Evolutionary conservation across 2,329 filamentous ascomycete species (phyloP).

Genomic region (Penicillium digitatum): DNA sequence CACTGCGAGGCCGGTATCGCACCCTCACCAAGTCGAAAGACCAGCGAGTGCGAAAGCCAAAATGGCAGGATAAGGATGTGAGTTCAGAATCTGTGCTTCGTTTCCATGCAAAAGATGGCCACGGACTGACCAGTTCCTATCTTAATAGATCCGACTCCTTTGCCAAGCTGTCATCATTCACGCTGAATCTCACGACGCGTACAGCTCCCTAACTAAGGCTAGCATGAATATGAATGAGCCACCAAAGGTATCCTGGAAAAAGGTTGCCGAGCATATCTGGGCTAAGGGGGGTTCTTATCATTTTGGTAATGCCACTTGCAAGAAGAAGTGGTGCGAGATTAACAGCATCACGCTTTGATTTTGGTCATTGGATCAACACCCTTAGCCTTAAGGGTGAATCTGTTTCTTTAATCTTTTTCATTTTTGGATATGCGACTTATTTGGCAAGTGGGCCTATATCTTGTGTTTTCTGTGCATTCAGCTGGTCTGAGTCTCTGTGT

Average conservation of each 20-base stretch:
- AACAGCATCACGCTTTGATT: slow-evolving; percentile 23
- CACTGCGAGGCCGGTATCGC: slow-evolving; percentile 46
- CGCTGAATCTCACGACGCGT: slow-evolving; percentile 8
- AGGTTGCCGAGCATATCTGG: slow-evolving; percentile 53
- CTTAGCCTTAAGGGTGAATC: too few relatives aligned
- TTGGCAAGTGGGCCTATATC: too few relatives aligned
- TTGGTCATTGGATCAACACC: background rate
- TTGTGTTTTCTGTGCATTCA: background rate
- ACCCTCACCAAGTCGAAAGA: slow-evolving; percentile 47
- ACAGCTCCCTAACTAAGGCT: background rate
- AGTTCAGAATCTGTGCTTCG: slow-evolving; percentile 18
- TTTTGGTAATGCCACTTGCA: slow-evolving; percentile 60
- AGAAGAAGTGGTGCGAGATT: slow-evolving; percentile 58
- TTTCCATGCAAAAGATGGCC: background rate
- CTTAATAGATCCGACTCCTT: slow-evolving; percentile 39
- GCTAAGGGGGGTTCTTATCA: slow-evolving; percentile 53
- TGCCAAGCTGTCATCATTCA: slow-evolving; percentile 36
- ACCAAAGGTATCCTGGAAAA: slow-evolving; percentile 57
- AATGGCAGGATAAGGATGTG: slow-evolving; percentile 45
- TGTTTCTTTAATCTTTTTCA: background rate
- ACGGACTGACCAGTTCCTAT: background rate
- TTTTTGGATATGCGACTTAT: background rate
- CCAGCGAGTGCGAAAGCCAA: slow-evolving; percentile 44
- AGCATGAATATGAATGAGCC: slow-evolving; percentile 13
- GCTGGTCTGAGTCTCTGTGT: slow-evolving; percentile 1